Percentiles rank a stretch among this genome's conserved stretches.
These are phyloP conservation scores for Zygnema circumcarinatum DNA, from an alignment of 139 green algal genomes.

Conservation along the genomic window DNA sequence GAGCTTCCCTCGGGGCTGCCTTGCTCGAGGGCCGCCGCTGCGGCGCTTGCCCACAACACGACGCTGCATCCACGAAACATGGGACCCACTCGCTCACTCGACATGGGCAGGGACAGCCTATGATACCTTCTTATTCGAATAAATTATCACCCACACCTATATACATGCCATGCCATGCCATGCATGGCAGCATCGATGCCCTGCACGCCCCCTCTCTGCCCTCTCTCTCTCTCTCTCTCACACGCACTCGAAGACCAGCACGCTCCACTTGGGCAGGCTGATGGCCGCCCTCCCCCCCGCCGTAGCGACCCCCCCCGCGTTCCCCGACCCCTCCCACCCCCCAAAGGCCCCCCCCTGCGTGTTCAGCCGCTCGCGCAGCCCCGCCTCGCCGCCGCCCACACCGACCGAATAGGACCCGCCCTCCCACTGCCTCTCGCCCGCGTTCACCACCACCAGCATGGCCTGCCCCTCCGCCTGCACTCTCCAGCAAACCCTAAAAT, in stretches of 20 bases:
- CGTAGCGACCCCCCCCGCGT: constrained; percentile 5
- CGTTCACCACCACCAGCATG: constrained; percentile 57
- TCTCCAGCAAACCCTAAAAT: not conserved
- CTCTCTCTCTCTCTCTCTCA: too few species aligned
- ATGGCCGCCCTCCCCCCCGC: constrained; percentile 31
- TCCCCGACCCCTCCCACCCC: constrained; percentile 56
- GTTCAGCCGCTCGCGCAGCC: constrained; percentile 59
- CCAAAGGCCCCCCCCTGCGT: constrained; percentile 51
- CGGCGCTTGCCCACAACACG: too few species aligned
- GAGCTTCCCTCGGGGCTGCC: too few species aligned
- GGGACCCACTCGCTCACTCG: too few species aligned
- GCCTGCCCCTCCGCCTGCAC: constrained; percentile 28
- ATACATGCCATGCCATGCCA: too few species aligned
- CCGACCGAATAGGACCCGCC: constrained; percentile 36
- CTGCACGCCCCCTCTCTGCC: not conserved
- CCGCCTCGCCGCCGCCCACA: not conserved
- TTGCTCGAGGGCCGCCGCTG: too few species aligned
- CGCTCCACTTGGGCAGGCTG: constrained; percentile 57
- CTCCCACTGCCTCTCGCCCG: constrained; percentile 53
- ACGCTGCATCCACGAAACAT: too few species aligned
- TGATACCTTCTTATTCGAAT: too few species aligned
- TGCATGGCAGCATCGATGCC: too few species aligned
- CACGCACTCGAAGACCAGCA: constrained; percentile 47
- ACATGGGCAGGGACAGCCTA: too few species aligned
- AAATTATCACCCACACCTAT: too few species aligned